Conservation (phyloP, 306 rosid species). For the Prunus mira region DNA sequence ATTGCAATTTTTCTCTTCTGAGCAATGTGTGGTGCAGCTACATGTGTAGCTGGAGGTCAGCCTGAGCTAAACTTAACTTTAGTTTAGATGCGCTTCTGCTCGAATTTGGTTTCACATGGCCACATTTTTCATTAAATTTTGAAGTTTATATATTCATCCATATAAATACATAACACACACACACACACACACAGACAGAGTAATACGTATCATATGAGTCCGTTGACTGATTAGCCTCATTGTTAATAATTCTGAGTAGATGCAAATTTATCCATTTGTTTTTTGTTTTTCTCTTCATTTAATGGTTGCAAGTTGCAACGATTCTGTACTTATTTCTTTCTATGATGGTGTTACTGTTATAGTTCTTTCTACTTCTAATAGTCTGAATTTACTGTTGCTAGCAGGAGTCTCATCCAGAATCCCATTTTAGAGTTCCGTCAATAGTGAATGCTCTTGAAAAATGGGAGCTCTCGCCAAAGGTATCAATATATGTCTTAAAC, state of each 20-base stretch:
- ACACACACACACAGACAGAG: neutral
- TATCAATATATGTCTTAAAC: conserved; percentile 15
- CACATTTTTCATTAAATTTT: neutral
- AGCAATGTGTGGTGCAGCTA: neutral
- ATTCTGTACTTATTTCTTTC: neutral
- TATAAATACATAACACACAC: no score
- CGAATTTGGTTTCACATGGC: neutral
- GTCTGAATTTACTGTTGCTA: conserved; percentile 12
- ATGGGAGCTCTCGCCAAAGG: conserved; percentile 79
- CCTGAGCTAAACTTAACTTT: neutral
- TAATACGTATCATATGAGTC: neutral
- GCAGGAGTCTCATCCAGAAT: conserved; percentile 98
- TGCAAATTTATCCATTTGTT: neutral
- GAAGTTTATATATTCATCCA: no score
- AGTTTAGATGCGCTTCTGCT: neutral
- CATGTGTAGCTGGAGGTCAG: neutral
- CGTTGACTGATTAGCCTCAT: neutral
- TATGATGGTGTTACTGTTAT: conserved; percentile 14
- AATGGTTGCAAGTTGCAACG: neutral
- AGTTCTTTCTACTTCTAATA: conserved; percentile 5
- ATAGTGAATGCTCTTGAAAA: conserved; percentile 58
- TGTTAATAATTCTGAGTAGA: neutral
- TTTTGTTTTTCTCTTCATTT: neutral
- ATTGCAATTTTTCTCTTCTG: neutral
- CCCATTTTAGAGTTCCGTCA: conserved; percentile 90